Evolutionary conservation across 139 green algal species (phyloP), one percentile per base, ranked within the genome.

Genomic region (Chlorella sp.): DNA sequence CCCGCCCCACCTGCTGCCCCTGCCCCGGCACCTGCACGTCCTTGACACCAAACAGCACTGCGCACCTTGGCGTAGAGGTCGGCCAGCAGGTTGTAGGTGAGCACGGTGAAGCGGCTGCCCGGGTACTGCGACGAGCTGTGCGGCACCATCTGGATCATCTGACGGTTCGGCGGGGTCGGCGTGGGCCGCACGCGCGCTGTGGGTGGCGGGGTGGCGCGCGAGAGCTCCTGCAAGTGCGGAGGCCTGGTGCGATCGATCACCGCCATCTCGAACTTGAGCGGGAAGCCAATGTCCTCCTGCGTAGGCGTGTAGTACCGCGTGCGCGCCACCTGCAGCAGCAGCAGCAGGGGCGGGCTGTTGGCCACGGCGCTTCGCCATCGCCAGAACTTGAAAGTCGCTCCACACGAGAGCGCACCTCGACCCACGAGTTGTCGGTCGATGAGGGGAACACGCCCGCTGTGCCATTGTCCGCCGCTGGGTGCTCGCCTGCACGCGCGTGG

Each of bases 31-130:
- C n/a, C n/a, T n/a, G n/a, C n/a, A n/a, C n/a, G 35, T 61, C 55
- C n/a, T n/a, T n/a, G n/a, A n/a, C n/a, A n/a, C n/a, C n/a, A n/a
- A n/a, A n/a, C n/a, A n/a, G n/a, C n/a, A n/a, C 33, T 29, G 35
- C 87, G 35, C 62, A 93, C 89, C 74, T 90, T 96, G 35, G 95
- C 92, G 77, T 99, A 99, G 65, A 99, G 82, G 81, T 99, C 94
- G 2, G 95, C 93, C 64, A 99, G 87, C 63, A 98, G 83, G 85
- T 99, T 99, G 87, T 98, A 99, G 3, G 88, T 91, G 31, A 98
- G 82, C 69, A 97, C 77, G 17, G 93, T 97, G 85, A 99, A 99
- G 6, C 86, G 80, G 42, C 26, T 26, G 42, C n/a, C 49, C 26
- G 67, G 42, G 31, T 51, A 50, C 32, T 35, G 31, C 5, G 2